These are phyloP conservation scores for Collybiopsis confluens DNA, from an alignment of 768 basidiomycete species.

Conservation along the genomic window DNA sequence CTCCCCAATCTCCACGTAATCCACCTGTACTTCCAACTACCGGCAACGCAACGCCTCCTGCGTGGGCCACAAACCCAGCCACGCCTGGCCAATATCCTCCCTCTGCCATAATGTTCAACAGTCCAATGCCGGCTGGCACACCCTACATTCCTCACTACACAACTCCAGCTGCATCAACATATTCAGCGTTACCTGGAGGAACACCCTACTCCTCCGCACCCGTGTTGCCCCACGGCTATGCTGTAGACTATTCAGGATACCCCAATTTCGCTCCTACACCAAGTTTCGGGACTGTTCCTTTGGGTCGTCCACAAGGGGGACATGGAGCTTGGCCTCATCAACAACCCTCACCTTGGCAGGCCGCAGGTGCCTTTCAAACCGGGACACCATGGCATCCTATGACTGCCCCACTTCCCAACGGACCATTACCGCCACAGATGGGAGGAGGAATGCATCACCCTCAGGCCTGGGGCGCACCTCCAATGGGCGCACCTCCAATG, in stretches of 20 bases:
- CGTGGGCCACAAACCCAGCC: background rate
- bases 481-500: conserved; percentile 4
- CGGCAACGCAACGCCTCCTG: background rate
- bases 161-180: background rate
- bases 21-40: background rate
- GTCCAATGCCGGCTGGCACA: background rate
- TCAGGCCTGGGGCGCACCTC: background rate
- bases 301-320: background rate
- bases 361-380: background rate
- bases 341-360: background rate
- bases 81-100: conserved; percentile 4
- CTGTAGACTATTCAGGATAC: conserved; percentile 2
- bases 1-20: conserved; percentile 7
- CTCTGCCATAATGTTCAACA: conserved; percentile 3
- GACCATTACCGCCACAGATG: background rate
- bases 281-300: background rate
- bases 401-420: background rate
- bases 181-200: background rate
- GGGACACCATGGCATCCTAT: conserved; percentile 4
- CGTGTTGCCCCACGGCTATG: background rate
- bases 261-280: background rate
- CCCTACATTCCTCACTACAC: background rate
- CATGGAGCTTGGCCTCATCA: background rate
- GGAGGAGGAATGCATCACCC: background rate
- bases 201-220: background rate